phyloP scores from a whole-genome alignment of 202 grass and related monocot species.

The Saccharum hybrid region DNA sequence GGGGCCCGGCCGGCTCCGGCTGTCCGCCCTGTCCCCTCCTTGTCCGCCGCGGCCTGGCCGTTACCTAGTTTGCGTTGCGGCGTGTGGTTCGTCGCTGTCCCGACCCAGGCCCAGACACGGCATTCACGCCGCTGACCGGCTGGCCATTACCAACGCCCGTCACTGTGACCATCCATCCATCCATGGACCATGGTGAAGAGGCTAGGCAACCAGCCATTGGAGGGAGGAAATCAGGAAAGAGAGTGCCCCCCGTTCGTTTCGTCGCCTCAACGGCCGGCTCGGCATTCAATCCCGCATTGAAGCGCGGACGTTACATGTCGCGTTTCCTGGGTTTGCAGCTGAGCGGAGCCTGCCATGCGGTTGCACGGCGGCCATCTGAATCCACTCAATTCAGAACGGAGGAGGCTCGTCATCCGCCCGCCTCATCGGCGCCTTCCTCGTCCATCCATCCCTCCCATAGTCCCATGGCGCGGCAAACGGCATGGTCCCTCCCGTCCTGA shows the following conservation, averaged over 20 bases:
- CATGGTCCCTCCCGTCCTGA: not conserved
- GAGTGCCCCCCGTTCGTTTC: not conserved
- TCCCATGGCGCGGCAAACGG: not conserved
- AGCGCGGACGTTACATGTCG: constrained; percentile 17
- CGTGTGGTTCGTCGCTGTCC: constrained; percentile 7
- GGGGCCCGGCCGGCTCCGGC: not conserved
- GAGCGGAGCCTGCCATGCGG: not conserved
- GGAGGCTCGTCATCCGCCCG: not conserved
- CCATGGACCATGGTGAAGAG: not conserved
- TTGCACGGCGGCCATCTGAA: not conserved
- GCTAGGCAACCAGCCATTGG: no score
- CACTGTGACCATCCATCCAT: not conserved
- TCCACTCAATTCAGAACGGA: no score
- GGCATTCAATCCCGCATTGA: constrained; percentile 28
- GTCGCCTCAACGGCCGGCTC: not conserved
- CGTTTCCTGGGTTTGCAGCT: not conserved
- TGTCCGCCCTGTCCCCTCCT: not conserved
- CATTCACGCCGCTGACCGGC: constrained; percentile 35
- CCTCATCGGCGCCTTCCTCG: no score
- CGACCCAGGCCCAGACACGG: not conserved
- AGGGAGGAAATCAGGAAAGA: no score
- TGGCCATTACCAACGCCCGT: not conserved
- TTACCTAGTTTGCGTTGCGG: not conserved
- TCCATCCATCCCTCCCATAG: not conserved
- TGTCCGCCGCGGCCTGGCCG: not conserved